Conservation (phyloP, 257 asterid genomes). For the Anisodus acutangulus region DNA sequence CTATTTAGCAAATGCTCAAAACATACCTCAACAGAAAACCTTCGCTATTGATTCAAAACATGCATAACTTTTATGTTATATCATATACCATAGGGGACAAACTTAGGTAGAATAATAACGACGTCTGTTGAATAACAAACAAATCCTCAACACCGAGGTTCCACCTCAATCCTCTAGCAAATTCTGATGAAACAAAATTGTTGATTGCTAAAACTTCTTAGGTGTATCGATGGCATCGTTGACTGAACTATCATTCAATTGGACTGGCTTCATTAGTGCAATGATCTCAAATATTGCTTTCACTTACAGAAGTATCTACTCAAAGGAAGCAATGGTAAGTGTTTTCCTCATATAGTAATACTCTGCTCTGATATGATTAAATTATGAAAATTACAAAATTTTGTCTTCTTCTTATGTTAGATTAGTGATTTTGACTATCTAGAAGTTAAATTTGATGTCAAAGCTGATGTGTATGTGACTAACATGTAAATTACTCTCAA, state of each 20-base stretch:
- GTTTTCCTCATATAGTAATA: background rate
- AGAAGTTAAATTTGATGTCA: background rate
- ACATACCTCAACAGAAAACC: background rate
- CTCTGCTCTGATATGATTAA: background rate
- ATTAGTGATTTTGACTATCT: background rate
- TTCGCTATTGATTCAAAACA: background rate
- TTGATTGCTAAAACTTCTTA: conserved; percentile 34
- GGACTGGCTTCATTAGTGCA: conserved; percentile 94
- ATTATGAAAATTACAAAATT: background rate
- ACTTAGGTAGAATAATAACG: background rate
- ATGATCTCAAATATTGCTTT: conserved; percentile 98
- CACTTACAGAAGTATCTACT: conserved; percentile 97
- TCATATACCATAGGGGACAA: background rate
- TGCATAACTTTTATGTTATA: background rate
- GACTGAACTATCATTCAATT: conserved; percentile 97
- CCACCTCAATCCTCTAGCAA: background rate
- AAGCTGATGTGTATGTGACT: background rate
- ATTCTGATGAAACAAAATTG: conserved; percentile 1
- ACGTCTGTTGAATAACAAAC: background rate
- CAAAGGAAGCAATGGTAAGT: conserved; percentile 96
- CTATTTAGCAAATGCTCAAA: background rate
- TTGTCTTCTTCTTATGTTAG: background rate
- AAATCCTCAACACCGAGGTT: background rate
- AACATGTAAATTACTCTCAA: background rate
- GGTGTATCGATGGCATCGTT: conserved; percentile 99